Evolutionary conservation across 768 basidiomycete species (phyloP).

Genomic region (Suillus hirtellus): DNA sequence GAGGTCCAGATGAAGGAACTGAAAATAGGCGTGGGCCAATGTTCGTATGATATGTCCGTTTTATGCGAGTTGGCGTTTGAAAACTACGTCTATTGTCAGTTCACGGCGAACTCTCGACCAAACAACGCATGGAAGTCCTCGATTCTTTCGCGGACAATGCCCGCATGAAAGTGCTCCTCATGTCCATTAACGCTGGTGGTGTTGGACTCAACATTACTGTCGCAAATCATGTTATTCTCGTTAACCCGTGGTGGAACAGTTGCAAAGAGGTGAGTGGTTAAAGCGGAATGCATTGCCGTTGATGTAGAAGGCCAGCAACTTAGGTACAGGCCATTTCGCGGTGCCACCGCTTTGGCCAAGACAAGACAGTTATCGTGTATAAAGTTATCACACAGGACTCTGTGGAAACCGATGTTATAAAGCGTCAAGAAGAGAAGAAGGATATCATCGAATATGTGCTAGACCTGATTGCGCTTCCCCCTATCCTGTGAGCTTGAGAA

Average conservation of each 20-base stretch:
- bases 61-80: background rate
- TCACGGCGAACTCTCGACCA: background rate
- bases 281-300: background rate
- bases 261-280: conserved; percentile 1
- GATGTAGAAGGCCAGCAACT: background rate
- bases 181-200: conserved; percentile 3
- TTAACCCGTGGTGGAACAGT: background rate
- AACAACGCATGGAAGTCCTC: background rate
- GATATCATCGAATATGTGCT: background rate
- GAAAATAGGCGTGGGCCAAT: background rate
- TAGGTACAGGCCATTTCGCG: background rate
- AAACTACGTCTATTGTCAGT: background rate
- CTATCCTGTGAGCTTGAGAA: background rate
- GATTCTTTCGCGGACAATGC: background rate
- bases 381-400: background rate
- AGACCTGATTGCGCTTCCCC: background rate
- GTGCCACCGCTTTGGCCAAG: conserved; percentile 1
- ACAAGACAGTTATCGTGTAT: conserved; percentile 2
- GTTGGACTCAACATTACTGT: conserved; percentile 5
- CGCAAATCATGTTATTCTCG: conserved; percentile 7
- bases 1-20: background rate
- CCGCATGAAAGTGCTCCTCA: conserved; percentile 4
- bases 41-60: background rate
- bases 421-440: background rate
- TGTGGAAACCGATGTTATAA: background rate